A percentile compares a stretch with the other conserved stretches of the same genome.
Conservation (phyloP, 352 stramenopile species). For the Nothophytophthora sp. region DNA sequence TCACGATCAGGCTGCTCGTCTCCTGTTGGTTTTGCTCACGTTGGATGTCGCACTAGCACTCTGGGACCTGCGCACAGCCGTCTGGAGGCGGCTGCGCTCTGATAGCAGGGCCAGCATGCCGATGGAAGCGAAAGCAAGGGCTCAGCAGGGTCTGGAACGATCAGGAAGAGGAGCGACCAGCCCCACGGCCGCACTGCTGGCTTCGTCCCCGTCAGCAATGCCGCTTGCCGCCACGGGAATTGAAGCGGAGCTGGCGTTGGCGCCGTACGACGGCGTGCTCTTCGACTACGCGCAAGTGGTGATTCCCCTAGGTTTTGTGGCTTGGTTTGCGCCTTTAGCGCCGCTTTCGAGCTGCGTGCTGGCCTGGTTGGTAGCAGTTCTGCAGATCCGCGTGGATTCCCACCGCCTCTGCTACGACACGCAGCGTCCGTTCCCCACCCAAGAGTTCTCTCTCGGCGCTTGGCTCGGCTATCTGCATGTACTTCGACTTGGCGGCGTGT, state of each 20-base stretch:
- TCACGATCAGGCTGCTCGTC: slow-evolving; percentile 40
- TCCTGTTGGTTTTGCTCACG: slow-evolving; percentile 51
- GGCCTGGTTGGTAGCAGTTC: slow-evolving; percentile 46
- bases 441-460: slow-evolving; percentile 53
- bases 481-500: slow-evolving; percentile 43
- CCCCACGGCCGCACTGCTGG: slow-evolving; percentile 5
- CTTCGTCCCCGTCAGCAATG: slow-evolving; percentile 1
- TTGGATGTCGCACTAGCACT: slow-evolving; percentile 48
- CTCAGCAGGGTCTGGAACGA: not conserved
- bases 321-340: slow-evolving; percentile 61
- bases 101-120: not conserved
- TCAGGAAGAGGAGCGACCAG: not conserved
- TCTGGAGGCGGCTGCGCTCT: slow-evolving; percentile 23
- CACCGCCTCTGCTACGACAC: slow-evolving; percentile 60
- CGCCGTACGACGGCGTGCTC: slow-evolving; percentile 67
- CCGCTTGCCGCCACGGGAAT: slow-evolving; percentile 10
- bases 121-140: not conserved
- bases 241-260: slow-evolving; percentile 43
- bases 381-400: slow-evolving; percentile 70
- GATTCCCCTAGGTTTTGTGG: slow-evolving; percentile 59
- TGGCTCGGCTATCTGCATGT: slow-evolving; percentile 64
- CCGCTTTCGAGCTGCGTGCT: slow-evolving; percentile 39
- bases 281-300: slow-evolving; percentile 79
- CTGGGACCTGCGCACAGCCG: slow-evolving; percentile 42
- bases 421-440: slow-evolving; percentile 62